Evolutionary conservation across 768 basidiomycete species (phyloP).

Genomic region (Pleurotus tuber-regium): DNA sequence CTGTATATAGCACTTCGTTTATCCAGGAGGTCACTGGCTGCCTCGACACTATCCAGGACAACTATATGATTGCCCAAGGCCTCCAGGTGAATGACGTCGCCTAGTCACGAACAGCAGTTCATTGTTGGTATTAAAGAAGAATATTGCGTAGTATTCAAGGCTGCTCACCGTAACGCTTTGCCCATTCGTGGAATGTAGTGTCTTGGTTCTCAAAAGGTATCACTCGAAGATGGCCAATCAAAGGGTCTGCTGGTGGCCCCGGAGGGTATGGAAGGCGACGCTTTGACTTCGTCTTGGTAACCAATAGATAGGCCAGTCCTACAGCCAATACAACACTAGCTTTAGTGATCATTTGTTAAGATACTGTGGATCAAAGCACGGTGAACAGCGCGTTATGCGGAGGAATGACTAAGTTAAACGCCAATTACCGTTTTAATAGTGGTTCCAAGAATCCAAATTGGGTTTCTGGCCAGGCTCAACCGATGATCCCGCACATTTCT

Average conservation of each 20-base stretch:
- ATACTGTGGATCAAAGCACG: no score
- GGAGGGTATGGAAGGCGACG: conserved; percentile 35
- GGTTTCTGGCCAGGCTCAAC: no score
- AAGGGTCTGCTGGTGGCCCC: conserved; percentile 41
- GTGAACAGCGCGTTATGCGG: no score
- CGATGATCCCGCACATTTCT: no score
- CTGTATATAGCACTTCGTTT: background rate
- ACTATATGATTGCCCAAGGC: background rate
- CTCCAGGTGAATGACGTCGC: background rate
- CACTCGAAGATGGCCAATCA: conserved; percentile 48
- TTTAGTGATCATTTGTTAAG: no score
- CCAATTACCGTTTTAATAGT: no score
- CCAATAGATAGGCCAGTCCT: background rate
- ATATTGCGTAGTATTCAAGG: background rate
- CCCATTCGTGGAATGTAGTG: conserved; percentile 39
- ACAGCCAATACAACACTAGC: background rate
- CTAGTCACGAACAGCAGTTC: background rate
- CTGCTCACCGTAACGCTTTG: conserved; percentile 39
- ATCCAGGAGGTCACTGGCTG: conserved; percentile 3
- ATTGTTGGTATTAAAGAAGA: background rate
- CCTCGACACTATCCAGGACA: background rate
- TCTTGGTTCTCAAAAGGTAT: conserved; percentile 37
- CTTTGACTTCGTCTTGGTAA: background rate
- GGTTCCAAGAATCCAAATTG: no score
- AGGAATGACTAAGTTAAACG: no score